phyloP scores from a whole-genome alignment of 345 rosid species.

The Noccaea bulbosa region DNA sequence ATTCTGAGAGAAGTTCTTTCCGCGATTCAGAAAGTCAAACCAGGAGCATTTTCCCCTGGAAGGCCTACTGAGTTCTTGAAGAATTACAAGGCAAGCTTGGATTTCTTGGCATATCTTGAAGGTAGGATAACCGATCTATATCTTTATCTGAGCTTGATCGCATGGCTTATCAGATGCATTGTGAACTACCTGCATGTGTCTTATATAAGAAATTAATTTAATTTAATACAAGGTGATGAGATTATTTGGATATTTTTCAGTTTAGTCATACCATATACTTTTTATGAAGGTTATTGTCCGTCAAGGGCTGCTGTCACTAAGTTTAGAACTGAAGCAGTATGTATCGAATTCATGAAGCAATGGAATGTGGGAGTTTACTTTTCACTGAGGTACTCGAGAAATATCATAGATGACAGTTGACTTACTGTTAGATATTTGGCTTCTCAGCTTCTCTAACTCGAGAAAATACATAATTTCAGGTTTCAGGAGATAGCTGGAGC shows the following conservation, averaged over 20 bases:
- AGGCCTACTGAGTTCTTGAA: slow-evolving; percentile 89
- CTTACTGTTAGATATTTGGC: slow-evolving; percentile 15
- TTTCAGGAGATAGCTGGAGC: slow-evolving; percentile 98
- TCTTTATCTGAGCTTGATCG: slow-evolving; percentile 20
- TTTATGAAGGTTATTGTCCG: slow-evolving; percentile 91
- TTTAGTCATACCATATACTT: slow-evolving; percentile 42
- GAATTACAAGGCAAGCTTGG: slow-evolving; percentile 89
- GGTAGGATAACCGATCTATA: slow-evolving; percentile 56
- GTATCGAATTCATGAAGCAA: slow-evolving; percentile 85
- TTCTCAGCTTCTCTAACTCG: slow-evolving; percentile 27
- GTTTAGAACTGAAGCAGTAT: slow-evolving; percentile 77
- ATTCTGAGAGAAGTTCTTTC: slow-evolving; percentile 87
- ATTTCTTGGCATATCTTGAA: slow-evolving; percentile 88
- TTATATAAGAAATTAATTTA: not conserved
- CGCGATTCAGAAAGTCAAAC: slow-evolving; percentile 89
- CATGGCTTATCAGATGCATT: slow-evolving; percentile 31
- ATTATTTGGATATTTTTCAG: slow-evolving; percentile 12
- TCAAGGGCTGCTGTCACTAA: slow-evolving; percentile 91
- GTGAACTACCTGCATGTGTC: slow-evolving; percentile 24
- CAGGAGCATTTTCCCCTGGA: slow-evolving; percentile 99
- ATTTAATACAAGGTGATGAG: slow-evolving; percentile 1
- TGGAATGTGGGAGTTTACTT: slow-evolving; percentile 98
- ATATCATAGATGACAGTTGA: slow-evolving; percentile 15
- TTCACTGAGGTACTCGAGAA: slow-evolving; percentile 72
- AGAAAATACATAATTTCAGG: slow-evolving; percentile 49